Conservation (phyloP, 176 grass and related monocot genomes). For the Chloris gayana region DNA sequence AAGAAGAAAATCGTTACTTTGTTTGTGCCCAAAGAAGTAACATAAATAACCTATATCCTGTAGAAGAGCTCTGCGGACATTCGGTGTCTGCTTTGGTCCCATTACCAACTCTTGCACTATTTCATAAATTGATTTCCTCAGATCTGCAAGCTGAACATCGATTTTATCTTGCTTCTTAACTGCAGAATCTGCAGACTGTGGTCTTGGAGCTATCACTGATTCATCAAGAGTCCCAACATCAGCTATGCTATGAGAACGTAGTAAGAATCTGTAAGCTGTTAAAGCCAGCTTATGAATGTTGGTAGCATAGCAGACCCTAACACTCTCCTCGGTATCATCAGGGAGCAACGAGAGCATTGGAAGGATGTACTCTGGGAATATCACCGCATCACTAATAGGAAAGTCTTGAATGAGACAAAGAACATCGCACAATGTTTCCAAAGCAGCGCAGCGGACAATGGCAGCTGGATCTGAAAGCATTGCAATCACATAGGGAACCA, state of each 20-base stretch:
- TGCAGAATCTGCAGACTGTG: constrained; percentile 48
- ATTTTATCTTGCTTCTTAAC: constrained; percentile 49
- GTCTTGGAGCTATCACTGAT: constrained; percentile 35
- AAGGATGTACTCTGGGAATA: constrained; percentile 97
- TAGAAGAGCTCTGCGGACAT: constrained; percentile 90
- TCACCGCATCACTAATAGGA: constrained; percentile 93
- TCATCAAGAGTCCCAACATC: constrained; percentile 56
- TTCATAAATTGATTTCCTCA: constrained; percentile 86
- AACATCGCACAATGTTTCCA: constrained; percentile 93
- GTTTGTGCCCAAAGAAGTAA: constrained; percentile 93
- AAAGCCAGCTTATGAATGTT: constrained; percentile 95
- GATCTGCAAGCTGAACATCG: constrained; percentile 53
- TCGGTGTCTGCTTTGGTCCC: constrained; percentile 85
- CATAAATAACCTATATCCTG: constrained; percentile 86
- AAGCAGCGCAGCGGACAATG: constrained; percentile 93
- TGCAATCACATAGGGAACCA: constrained; percentile 95
- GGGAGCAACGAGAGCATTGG: constrained; percentile 97
- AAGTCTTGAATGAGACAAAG: constrained; percentile 90
- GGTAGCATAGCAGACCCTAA: constrained; percentile 95
- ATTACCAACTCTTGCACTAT: constrained; percentile 97
- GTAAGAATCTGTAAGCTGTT: constrained; percentile 89
- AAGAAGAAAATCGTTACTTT: constrained; percentile 96
- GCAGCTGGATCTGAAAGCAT: constrained; percentile 96
- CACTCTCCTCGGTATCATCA: constrained; percentile 97
- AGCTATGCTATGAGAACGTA: constrained; percentile 54